Base-by-base conservation (phyloP, 2,329 filamentous ascomycete genomes). In the Saccharata proteae region DNA sequence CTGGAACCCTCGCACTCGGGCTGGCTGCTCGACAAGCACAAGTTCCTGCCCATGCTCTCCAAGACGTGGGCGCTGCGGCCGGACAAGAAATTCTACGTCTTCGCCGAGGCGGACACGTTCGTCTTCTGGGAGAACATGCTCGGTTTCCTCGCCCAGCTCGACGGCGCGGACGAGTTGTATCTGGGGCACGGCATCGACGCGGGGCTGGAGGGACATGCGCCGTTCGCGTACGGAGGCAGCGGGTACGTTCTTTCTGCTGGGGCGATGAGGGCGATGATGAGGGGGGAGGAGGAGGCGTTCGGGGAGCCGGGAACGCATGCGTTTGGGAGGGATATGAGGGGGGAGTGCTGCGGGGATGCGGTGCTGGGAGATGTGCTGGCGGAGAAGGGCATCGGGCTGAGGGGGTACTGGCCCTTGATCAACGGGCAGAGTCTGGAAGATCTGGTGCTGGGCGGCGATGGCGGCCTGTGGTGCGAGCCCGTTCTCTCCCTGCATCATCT, bases 11-110 rank as follows among this genome's bases (percentile, higher is more conserved):
- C n/a, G n/a, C n/a, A n/a, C n/a, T n/a, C n/a, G n/a, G 67, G 64
- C 21, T 70, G 67, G 66, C 60, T 57, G 36, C 49, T 71, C 21
- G 67, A 72, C 45, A 71, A 71, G 42, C 71, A 67, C 65, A 72
- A 71, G 48, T 69, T 69, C 44, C 52, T 71, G 24, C 67, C 67
- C 8, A 63, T 71, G 54, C 62, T 66, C 22, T 61, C 67, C 40
- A 63, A 67, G 44, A 59, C 65, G 1, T 53, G 59, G 16, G 45
- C 49, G 19, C 35, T 53, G 40, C 42, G 44, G 8, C 48, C 50
- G 5, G 41, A 49, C 19, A 45, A 47, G 37, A 39, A 46, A 8
- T 57, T 51, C 51, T 57, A 47, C 34, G 34, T 57, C 35, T 55
- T 56, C 33, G 30, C 55, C 15, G 53, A 56, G 39, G 40, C 51